A percentile compares a stretch with the other conserved stretches of the same genome.
These are phyloP conservation scores for Melastoma candidum DNA, from an alignment of 441 rosid species.

Conservation along the genomic window DNA sequence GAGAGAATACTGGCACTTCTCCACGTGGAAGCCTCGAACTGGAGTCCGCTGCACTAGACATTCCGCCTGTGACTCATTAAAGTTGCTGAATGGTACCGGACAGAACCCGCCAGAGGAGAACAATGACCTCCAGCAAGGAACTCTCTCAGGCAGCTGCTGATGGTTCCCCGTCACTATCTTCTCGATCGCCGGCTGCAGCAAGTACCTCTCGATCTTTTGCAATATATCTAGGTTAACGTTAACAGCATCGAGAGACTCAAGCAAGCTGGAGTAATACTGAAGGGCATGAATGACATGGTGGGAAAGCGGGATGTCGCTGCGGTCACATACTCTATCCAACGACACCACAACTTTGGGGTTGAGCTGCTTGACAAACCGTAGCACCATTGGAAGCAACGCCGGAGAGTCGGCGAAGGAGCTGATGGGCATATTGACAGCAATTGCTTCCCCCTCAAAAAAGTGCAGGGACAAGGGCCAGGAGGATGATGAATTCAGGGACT, in stretches of 20 bases:
- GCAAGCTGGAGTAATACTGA: slow-evolving; percentile 34
- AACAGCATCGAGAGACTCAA: slow-evolving; percentile 57
- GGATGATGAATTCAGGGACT: slow-evolving; percentile 29
- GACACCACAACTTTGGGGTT: slow-evolving; percentile 55
- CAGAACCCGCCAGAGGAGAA: slow-evolving; percentile 36
- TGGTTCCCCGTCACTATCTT: slow-evolving; percentile 35
- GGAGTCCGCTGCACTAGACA: slow-evolving; percentile 44
- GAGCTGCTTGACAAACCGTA: slow-evolving; percentile 48
- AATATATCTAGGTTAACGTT: slow-evolving; percentile 31
- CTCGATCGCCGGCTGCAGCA: slow-evolving; percentile 49
- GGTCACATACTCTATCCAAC: slow-evolving; percentile 41
- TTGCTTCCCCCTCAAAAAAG: slow-evolving; percentile 27
- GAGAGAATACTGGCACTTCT: slow-evolving; percentile 47
- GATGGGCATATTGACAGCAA: slow-evolving; percentile 54
- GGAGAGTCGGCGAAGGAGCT: slow-evolving; percentile 37
- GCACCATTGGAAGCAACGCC: slow-evolving; percentile 31
- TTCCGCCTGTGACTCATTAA: slow-evolving; percentile 57
- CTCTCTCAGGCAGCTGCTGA: slow-evolving; percentile 26
- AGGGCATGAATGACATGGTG: slow-evolving; percentile 42
- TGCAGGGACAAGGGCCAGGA: slow-evolving; percentile 28
- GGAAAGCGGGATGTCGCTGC: slow-evolving; percentile 45
- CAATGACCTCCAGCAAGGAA: slow-evolving; percentile 34
- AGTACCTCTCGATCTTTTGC: slow-evolving; percentile 52
- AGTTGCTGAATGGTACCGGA: slow-evolving; percentile 47
- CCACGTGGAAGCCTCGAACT: slow-evolving; percentile 55